Base-by-base conservation (phyloP, 345 rosid genomes). In the Turritis glabra region DNA sequence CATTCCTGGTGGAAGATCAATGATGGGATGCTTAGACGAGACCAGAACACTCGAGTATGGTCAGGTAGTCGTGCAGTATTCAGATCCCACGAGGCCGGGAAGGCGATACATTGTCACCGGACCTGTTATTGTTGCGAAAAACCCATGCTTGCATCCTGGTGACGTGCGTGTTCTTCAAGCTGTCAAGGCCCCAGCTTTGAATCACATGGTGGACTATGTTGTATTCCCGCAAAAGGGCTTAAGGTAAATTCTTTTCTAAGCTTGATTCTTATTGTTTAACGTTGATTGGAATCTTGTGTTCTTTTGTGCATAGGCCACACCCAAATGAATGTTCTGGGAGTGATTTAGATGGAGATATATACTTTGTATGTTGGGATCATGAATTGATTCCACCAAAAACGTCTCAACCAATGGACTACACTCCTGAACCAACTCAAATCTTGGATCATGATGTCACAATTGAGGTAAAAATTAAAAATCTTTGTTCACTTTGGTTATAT, bases 11-110 rank as follows among this genome's bases (percentile, higher is more conserved):
- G 98, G 85, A 82, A 86, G 97, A 79, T 60, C 81, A 33, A 88
- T 93, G 97, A 91, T 93, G 96, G 98, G 98, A 56, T 89, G 96
- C 63, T 60, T 93, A 6, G 98, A 93, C 62, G 98, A 93, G 81
- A 89, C 90, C 0, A 55, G 82, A 79, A 91, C 82, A 35, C 58
- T 93, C 35, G 82, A 87, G 26, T 88, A 93, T 8, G 98, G 98
- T 30, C 82, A 93, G 71, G 96, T 93, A 14, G 84, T 88, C 43
- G 88, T 91, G 75, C 93, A 87, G 43, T 71, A 43, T 68, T 83
- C 82, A 17, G 58, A 72, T 67, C 74, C 81, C 17, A 65, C 17
- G 2, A 67, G 30, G 32, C 64, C 41, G 0, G 61, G 59, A 8
- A 35, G 10, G 8, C 43, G 38, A 19, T 37, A 10, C 30, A 8